Evolutionary conservation across 805 yeast species (phyloP).

Genomic region (Isabelozyma rhagii): DNA sequence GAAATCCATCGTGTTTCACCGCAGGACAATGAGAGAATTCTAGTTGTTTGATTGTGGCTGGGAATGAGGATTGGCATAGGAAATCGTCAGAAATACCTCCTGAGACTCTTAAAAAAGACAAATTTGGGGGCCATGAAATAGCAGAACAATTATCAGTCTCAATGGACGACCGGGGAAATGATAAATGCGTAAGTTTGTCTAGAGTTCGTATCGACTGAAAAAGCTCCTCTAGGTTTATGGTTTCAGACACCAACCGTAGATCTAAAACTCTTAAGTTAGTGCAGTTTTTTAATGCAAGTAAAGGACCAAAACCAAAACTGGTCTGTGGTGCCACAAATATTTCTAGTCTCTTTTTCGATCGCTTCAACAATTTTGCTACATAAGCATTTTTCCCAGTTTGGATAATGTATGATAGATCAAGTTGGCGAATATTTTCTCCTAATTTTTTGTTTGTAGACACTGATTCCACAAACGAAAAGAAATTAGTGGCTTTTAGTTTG

Average conservation of each 20-base stretch:
- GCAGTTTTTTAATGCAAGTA: constrained; percentile 78
- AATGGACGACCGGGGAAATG: constrained; percentile 87
- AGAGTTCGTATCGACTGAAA: constrained; percentile 70
- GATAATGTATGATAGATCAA: constrained; percentile 76
- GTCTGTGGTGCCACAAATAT: constrained; percentile 90
- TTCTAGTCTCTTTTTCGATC: constrained; percentile 65
- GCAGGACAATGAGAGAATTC: constrained; percentile 88
- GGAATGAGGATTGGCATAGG: constrained; percentile 66
- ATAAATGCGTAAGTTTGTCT: constrained; percentile 62
- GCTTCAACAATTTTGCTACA: constrained; percentile 76
- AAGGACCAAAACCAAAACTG: constrained; percentile 87
- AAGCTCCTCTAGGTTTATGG: constrained; percentile 76
- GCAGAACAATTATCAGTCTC: constrained; percentile 56
- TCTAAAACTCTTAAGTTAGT: constrained; percentile 62
- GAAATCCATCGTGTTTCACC: constrained; percentile 62
- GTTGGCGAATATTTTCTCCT: constrained; percentile 57
- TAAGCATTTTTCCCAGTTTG: constrained; percentile 91
- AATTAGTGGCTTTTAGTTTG: constrained; percentile 60
- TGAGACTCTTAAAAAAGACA: constrained; percentile 70
- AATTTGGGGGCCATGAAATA: constrained; percentile 72
- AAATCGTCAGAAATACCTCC: constrained; percentile 90
- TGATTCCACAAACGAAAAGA: constrained; percentile 67
- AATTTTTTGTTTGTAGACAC: constrained; percentile 47
- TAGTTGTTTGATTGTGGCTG: constrained; percentile 62
- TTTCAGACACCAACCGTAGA: constrained; percentile 83